These are phyloP conservation scores for Teratosphaeria epicoccoides DNA, from an alignment of 2,329 filamentous ascomycete species.

Conservation along the genomic window DNA sequence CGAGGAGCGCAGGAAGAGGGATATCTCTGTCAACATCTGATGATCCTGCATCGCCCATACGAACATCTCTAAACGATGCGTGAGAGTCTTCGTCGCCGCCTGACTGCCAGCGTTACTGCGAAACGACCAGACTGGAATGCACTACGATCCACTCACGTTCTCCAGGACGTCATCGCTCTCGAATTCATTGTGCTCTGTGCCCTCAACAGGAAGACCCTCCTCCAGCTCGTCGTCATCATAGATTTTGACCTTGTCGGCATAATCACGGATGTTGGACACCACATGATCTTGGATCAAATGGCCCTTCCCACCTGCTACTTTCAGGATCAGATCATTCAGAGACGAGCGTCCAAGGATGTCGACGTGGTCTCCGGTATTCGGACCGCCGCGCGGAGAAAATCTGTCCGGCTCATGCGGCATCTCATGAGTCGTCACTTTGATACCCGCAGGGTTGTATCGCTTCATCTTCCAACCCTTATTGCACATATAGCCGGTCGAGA, in stretches of 20 bases:
- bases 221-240: slow-evolving; percentile 44
- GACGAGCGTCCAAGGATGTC: slow-evolving; percentile 85
- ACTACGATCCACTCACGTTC: background rate
- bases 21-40: no score
- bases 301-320: slow-evolving; percentile 76
- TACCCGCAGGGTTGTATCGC: slow-evolving; percentile 79
- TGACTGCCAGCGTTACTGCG: no score
- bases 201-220: background rate
- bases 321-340: slow-evolving; percentile 80
- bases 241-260: slow-evolving; percentile 73
- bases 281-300: slow-evolving; percentile 67
- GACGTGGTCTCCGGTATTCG: slow-evolving; percentile 76
- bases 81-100: no score
- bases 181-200: background rate
- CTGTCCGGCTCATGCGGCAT: slow-evolving; percentile 95
- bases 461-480: slow-evolving; percentile 88
- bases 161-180: background rate
- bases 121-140: no score
- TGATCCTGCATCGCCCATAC: no score
- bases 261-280: slow-evolving; percentile 70
- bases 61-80: no score
- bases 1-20: no score
- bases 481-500: slow-evolving; percentile 94
- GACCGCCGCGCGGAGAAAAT: slow-evolving; percentile 69
- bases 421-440: slow-evolving; percentile 75